A percentile compares a stretch with the other conserved stretches of the same genome.
phyloP scores from a whole-genome alignment of 306 rosid genomes.

The Cucumis hystrix region DNA sequence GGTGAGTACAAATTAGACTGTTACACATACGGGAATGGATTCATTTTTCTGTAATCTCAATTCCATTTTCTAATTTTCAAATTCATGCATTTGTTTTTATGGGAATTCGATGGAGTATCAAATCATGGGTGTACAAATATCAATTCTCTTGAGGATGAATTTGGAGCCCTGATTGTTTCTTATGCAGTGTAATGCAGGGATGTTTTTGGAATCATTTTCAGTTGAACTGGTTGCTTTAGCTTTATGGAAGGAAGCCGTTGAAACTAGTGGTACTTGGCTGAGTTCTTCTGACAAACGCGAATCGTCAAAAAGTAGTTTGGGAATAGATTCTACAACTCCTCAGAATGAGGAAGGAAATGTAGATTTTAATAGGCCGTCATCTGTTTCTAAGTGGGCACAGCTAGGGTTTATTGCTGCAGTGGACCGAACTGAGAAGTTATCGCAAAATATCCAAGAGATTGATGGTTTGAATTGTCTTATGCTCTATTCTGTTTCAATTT shows the following conservation, averaged over 20 bases:
- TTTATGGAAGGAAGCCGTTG: constrained; percentile 61
- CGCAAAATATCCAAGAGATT: constrained; percentile 35
- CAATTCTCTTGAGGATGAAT: neutral
- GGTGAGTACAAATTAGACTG: constrained; percentile 20
- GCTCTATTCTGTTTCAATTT: neutral
- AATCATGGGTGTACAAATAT: neutral
- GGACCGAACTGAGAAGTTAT: constrained; percentile 57
- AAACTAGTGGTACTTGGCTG: constrained; percentile 48
- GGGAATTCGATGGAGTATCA: neutral
- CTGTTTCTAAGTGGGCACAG: constrained; percentile 59
- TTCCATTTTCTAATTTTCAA: neutral
- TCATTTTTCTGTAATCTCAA: neutral
- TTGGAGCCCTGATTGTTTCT: constrained; percentile 13
- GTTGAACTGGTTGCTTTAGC: constrained; percentile 82
- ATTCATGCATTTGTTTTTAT: neutral
- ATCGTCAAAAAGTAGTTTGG: constrained; percentile 26
- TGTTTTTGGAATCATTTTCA: constrained; percentile 61
- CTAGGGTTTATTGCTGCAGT: constrained; percentile 50
- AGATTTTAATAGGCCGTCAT: constrained; percentile 41
- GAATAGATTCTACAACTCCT: constrained; percentile 16
- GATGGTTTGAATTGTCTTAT: constrained; percentile 44
- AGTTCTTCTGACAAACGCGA: constrained; percentile 19
- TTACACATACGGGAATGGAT: neutral
- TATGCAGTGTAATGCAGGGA: constrained; percentile 44
- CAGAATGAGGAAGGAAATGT: constrained; percentile 20